phyloP scores from a whole-genome alignment of 2,329 filamentous ascomycete genomes.

The Epichloe sp. region DNA sequence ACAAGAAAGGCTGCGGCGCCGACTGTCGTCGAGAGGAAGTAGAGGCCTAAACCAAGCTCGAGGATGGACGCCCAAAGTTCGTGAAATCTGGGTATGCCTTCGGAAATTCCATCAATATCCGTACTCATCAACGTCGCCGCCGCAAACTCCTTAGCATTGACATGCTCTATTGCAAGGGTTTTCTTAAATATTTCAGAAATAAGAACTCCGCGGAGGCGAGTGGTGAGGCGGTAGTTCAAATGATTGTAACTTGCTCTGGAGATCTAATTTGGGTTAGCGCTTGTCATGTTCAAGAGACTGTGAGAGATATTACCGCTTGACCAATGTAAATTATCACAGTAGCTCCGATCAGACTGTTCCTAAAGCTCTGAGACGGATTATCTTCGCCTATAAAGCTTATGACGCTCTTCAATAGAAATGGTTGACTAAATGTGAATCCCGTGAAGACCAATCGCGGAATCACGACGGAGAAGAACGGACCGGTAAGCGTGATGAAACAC shows the following conservation, averaged over 20 bases:
- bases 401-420: conserved; percentile 20
- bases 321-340: too few relatives aligned
- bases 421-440: conserved; percentile 25
- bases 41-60: conserved; percentile 8
- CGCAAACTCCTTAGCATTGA: conserved; percentile 18
- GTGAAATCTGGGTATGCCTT: conserved; percentile 14
- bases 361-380: too few relatives aligned
- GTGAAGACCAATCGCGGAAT: conserved; percentile 17
- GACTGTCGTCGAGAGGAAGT: conserved; percentile 4
- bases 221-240: too few relatives aligned
- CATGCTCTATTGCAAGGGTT: conserved; percentile 7
- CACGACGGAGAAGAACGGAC: conserved; percentile 9
- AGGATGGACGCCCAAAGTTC: conserved; percentile 22
- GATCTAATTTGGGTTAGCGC: too few relatives aligned
- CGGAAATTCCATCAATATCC: conserved; percentile 25
- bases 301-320: too few relatives aligned
- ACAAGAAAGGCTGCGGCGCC: conserved; percentile 6
- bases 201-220: too few relatives aligned
- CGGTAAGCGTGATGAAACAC: conserved; percentile 2
- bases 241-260: too few relatives aligned
- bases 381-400: too few relatives aligned
- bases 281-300: too few relatives aligned
- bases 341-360: too few relatives aligned
- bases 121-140: conserved; percentile 31
- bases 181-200: too few relatives aligned